Conservation (phyloP, 257 asterid genomes). For the Jasminum sambac region DNA sequence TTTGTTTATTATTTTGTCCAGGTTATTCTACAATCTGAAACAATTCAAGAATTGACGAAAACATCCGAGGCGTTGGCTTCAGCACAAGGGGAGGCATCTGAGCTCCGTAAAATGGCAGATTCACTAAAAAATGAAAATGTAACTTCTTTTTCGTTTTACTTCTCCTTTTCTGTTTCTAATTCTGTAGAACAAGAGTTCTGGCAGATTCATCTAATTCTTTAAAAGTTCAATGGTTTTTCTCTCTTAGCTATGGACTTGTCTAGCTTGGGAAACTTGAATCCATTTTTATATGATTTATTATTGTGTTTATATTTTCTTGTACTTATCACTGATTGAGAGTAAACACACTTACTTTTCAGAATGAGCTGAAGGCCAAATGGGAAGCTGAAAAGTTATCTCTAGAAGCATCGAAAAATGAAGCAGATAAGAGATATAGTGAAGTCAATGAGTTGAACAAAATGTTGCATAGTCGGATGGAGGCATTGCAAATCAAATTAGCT, state of each 20-base stretch:
- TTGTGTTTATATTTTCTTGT: background rate
- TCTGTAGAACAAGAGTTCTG: background rate
- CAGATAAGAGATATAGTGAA: constrained; percentile 72
- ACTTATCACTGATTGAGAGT: constrained; percentile 6
- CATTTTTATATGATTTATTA: background rate
- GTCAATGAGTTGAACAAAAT: constrained; percentile 85
- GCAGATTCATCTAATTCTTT: too few relatives aligned
- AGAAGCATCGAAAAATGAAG: constrained; percentile 69
- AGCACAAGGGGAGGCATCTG: constrained; percentile 65
- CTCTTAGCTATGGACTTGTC: background rate
- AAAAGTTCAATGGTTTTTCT: background rate
- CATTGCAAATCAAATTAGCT: constrained; percentile 78
- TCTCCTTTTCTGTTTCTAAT: background rate
- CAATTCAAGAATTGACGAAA: constrained; percentile 90
- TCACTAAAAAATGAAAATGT: constrained; percentile 51
- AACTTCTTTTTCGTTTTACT: constrained; percentile 1
- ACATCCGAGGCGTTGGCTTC: constrained; percentile 79
- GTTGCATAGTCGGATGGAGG: constrained; percentile 79
- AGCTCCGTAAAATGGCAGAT: constrained; percentile 65
- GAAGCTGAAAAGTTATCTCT: constrained; percentile 66
- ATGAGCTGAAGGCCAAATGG: constrained; percentile 73
- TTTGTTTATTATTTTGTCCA: background rate
- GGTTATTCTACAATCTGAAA: constrained; percentile 72
- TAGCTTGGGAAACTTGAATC: background rate
- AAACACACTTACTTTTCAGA: constrained; percentile 37